Evolutionary conservation across 2,329 filamentous ascomycete genomes (phyloP), one percentile per base, ranked within the genome.

Genomic region (Aspergillaceae sp.): DNA sequence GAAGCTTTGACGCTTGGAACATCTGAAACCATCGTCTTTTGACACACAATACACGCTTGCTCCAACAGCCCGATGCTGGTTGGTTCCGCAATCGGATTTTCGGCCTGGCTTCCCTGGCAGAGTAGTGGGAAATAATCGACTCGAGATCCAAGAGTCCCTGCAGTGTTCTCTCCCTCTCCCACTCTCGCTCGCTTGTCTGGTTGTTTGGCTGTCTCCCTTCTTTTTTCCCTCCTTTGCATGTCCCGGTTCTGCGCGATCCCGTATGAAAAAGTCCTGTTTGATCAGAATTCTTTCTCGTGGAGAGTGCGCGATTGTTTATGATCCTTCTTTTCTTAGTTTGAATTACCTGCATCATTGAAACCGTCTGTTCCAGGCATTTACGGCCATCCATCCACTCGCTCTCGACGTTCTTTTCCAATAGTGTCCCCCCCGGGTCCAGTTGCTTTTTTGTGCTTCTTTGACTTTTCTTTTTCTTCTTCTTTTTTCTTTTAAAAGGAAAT

Each of bases 211-310:
- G 45, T 46, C 44, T 41, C 48, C 51, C 45, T 55, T 44, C 50
- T 50, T 52, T 51, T 42, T 44, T 47, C 46, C 49, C 42, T 37
- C 49, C 45, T 53, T 42, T 46, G 44, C 43, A 46, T 50, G 48
- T 19, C 19, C 43, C 38, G 46, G 43, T 46, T 45, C 53, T 58
- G 51, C 45, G 51, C 53, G 49, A 43, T 53, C 42, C 52, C 55
- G 52, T 56, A 49, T 46, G 51, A 51, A 53, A 51, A 55, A 52
- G 51, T 48, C 53, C 53, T 52, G 52, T 53, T 55, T 57, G 56
- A 50, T 37, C 44, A 55, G 50, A 46, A 52, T 54, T 48, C 35
- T 32, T 49, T 48, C 43, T 42, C 19, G 19, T 48, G 47, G 43
- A 46, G 44, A 30, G 44, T 43, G n/a, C 41, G 41, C 42, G 19